Base-by-base conservation (phyloP, 768 basidiomycete species). In the Macrolepiota fuliginosa region DNA sequence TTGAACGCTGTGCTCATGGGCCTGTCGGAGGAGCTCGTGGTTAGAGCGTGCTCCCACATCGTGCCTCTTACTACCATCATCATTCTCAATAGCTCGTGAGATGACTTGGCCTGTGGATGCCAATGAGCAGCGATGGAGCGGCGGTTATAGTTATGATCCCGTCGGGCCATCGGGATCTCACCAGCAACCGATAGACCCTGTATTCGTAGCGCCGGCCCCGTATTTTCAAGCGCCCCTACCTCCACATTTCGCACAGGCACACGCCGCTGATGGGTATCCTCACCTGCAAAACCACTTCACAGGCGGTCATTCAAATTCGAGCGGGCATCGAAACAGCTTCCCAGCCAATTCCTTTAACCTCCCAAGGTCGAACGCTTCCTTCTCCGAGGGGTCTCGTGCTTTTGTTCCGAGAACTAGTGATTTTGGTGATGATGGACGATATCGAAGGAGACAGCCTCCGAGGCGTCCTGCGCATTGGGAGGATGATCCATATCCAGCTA, bases 381-480 rank as follows among this genome's bases (percentile, higher is more conserved):
- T 27, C 2, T 27, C 17, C 40, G 54, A 55, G 12, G 39, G 24
- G 17, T 25, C 39, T 27, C 54, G 54, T 27, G 37, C 9, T 5
- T 55, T 55, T 58, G 46, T 49, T 58, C 47, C 35, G 35, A 50
- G 24, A 32, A 49, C 15, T 3, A n/a, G 15, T 42, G 15, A 27
- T 39, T 6, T 47, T 1, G 46, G 29, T 17, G 24, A 37, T 11
- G 57, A 51, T n/a, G 47, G n/a, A 51, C 47, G 36, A 37, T 36
- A 37, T 22, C 46, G 29, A 32, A 36, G 22, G 6, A 36, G 29
- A 24, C 57, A 25, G 11, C 53, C 45, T 29, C 29, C 32, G 19
- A 51, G 57, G 35, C 57, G 36, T n/a, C 57, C 57, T 49, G 11
- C 57, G 2, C 57, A 58, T 32, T 58, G 57, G 46, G 57, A 58